These are phyloP conservation scores for Zoysia japonica DNA, from an alignment of 176 grass and related monocot species.

Conservation along the genomic window DNA sequence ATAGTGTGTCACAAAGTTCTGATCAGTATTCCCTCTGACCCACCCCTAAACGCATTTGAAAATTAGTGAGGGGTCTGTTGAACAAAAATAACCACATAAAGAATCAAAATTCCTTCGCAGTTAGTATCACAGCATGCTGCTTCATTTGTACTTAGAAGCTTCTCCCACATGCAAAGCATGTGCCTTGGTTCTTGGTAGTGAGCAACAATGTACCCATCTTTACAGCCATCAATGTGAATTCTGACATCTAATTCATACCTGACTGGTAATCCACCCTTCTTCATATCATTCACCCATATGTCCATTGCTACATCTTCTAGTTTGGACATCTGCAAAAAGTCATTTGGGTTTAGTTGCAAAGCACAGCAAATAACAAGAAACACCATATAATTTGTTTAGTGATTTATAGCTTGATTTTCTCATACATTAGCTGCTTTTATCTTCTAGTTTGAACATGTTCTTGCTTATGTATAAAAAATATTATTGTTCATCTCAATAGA, in stretches of 20 bases:
- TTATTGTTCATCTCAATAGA: conserved; percentile 7
- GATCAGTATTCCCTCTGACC: background rate
- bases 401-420: conserved; percentile 15
- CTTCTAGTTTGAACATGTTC: background rate
- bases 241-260: conserved; percentile 76
- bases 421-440: background rate
- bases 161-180: conserved; percentile 87
- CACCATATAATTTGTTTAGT: conserved; percentile 2
- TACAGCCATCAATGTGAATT: conserved; percentile 65
- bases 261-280: conserved; percentile 56
- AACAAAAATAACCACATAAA: background rate
- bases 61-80: conserved; percentile 13
- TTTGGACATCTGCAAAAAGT: conserved; percentile 84
- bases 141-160: conserved; percentile 55
- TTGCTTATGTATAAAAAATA: conserved; percentile 21
- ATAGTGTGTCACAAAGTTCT: conserved; percentile 21
- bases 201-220: conserved; percentile 70
- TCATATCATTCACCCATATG: conserved; percentile 82
- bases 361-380: conserved; percentile 19
- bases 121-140: conserved; percentile 61
- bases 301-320: conserved; percentile 98
- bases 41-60: background rate
- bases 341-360: conserved; percentile 11
- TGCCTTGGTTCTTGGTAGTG: conserved; percentile 90
- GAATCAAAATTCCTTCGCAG: conserved; percentile 10